These are phyloP conservation scores for Striga hermonthica DNA, from an alignment of 305 asterid genomes.

Conservation along the genomic window DNA sequence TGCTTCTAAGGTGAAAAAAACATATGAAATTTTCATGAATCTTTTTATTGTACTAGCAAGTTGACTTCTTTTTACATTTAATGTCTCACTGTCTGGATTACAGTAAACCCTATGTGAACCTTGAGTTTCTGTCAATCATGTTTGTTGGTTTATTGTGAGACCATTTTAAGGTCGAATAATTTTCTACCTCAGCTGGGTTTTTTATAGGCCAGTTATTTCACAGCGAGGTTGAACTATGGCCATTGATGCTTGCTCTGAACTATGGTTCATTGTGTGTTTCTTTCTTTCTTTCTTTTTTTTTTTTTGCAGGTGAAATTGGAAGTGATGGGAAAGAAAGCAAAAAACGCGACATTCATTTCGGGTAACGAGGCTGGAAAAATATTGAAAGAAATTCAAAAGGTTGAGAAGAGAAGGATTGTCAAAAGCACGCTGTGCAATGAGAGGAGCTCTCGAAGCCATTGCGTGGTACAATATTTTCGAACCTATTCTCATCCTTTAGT, in stretches of 20 bases:
- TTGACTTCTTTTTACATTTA: too few relatives aligned
- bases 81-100: too few relatives aligned
- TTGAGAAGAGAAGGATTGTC: slow-evolving; percentile 87
- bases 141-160: too few relatives aligned
- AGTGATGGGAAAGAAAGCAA: slow-evolving; percentile 91
- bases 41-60: too few relatives aligned
- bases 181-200: too few relatives aligned
- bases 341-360: slow-evolving; percentile 78
- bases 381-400: slow-evolving; percentile 85
- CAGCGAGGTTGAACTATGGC: neutral
- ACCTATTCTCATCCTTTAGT: too few relatives aligned
- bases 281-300: too few relatives aligned
- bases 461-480: slow-evolving; percentile 62
- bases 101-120: too few relatives aligned
- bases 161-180: too few relatives aligned
- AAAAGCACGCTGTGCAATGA: slow-evolving; percentile 91
- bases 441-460: slow-evolving; percentile 93
- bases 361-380: slow-evolving; percentile 91
- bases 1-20: slow-evolving; percentile 70
- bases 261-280: too few relatives aligned
- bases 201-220: neutral
- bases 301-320: slow-evolving; percentile 66
- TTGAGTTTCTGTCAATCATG: too few relatives aligned
- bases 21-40: too few relatives aligned
- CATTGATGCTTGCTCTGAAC: neutral